Base-by-base conservation (phyloP, 2,329 filamentous ascomycete genomes). In the Didymella pinodella region DNA sequence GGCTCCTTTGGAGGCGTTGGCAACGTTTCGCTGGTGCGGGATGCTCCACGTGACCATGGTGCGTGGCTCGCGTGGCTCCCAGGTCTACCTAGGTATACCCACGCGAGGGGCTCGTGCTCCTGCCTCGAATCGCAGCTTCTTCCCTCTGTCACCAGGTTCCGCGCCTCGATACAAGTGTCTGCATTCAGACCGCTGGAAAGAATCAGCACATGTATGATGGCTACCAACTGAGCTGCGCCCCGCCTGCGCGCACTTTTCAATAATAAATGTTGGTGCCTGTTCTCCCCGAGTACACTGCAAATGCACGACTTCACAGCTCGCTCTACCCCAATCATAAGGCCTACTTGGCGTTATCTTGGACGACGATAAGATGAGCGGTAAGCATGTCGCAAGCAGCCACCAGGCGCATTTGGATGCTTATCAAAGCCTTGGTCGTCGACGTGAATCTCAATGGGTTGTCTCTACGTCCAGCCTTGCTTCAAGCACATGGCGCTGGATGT, bases 321-420 rank as follows among this genome's bases (percentile, higher is more conserved):
- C 20, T 43, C 22, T 28, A 25, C 25, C 1, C 25, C 18, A 11
- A 45, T 43, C 14, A 28, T 14, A 28, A 28, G 12, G 26, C 34
- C 26, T 12, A 43, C 51, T 54, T 48, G 44, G 44, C 51, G 10
- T 20, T 12, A 34, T 48, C 44, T 54, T 48, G 51, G 25, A 10
- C 11, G 26, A 6, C 29, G 26, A 54, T 48, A 54, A 48, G 26
- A 20, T 38, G 44, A 48, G 51, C 44, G 34, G 51, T 48, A 43
- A n/a, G 47, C 3, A 2, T 34, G 44, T 28, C 16, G 20, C 44
- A n/a, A 41, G 20, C 26, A 34, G 36, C 43, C 26, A 43, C 18
- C 10, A 14, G 20, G 20, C 11, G 18, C n/a, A 22, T 8, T 8
- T 36, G 26, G 14, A 41, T 22, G 34, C 43, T 54, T 41, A 32